These are phyloP conservation scores for Penicillium brevicompactum DNA, from an alignment of 2,329 filamentous ascomycete species.

Conservation along the genomic window DNA sequence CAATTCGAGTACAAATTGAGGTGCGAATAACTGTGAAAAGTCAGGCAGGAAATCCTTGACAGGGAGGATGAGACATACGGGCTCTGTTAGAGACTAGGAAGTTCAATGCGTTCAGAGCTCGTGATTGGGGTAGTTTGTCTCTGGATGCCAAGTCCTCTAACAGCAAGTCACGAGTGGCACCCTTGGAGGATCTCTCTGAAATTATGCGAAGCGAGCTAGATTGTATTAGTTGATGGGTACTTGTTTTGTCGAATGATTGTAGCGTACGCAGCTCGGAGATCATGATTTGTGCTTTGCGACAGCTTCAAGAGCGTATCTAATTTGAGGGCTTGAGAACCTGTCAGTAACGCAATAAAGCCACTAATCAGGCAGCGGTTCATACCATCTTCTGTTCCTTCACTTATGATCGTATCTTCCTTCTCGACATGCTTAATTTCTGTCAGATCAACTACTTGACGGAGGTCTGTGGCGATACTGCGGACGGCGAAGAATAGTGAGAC, in stretches of 20 bases:
- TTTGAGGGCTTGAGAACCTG: slow-evolving; percentile 54
- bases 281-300: slow-evolving; percentile 69
- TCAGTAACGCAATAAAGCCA: slow-evolving; percentile 18
- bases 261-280: slow-evolving; percentile 69
- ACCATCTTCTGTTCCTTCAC: slow-evolving; percentile 72
- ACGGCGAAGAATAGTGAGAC: slow-evolving; percentile 52
- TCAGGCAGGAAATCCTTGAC: not conserved
- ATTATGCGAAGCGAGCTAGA: slow-evolving; percentile 52
- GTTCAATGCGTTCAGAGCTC: slow-evolving; percentile 46
- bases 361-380: not conserved
- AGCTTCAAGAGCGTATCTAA: slow-evolving; percentile 68
- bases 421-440: slow-evolving; percentile 65
- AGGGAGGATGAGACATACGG: too few species aligned
- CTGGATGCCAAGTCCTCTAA: slow-evolving; percentile 45
- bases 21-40: slow-evolving; percentile 37
- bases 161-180: slow-evolving; percentile 41
- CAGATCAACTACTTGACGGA: slow-evolving; percentile 41
- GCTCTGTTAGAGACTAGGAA: slow-evolving; percentile 46
- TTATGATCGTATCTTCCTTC: slow-evolving; percentile 72
- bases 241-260: slow-evolving; percentile 32
- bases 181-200: slow-evolving; percentile 47
- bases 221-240: slow-evolving; percentile 55
- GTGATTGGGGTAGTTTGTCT: slow-evolving; percentile 38
- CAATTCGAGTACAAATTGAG: slow-evolving; percentile 35
- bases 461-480: slow-evolving; percentile 59